These are phyloP conservation scores for Moricandia moricandioides DNA, from an alignment of 345 rosid genomes.

Conservation along the genomic window DNA sequence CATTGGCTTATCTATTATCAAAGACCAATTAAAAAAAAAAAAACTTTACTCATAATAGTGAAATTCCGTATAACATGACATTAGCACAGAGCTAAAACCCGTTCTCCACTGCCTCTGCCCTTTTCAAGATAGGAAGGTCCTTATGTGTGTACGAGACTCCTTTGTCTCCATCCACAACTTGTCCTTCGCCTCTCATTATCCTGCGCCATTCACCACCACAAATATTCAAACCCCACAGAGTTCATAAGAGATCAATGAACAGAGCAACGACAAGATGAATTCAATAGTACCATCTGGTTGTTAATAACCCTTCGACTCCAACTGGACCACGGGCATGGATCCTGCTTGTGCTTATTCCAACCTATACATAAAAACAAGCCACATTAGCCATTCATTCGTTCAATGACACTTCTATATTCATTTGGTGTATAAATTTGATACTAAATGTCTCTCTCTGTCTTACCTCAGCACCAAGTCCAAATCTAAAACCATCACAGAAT, in stretches of 20 bases:
- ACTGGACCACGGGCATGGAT: conserved; percentile 99
- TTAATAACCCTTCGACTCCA: conserved; percentile 92
- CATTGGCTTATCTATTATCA: conserved; percentile 15
- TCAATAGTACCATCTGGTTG: conserved; percentile 78
- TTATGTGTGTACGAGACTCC: conserved; percentile 71
- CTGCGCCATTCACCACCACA: conserved; percentile 51
- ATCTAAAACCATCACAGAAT: conserved; percentile 91
- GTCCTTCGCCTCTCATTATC: conserved; percentile 90
- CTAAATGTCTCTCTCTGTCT: neutral
- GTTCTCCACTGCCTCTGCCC: conserved; percentile 8
- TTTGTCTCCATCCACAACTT: conserved; percentile 88
- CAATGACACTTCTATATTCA: neutral
- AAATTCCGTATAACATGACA: conserved; percentile 6
- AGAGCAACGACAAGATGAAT: neutral
- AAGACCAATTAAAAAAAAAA: conserved; percentile 8
- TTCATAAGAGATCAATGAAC: conserved; percentile 1
- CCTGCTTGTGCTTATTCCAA: conserved; percentile 94
- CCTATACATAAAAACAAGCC: conserved; percentile 44
- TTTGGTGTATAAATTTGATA: neutral
- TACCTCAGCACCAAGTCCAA: conserved; percentile 99
- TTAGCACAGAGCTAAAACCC: neutral
- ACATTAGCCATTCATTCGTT: neutral
- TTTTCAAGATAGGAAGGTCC: conserved; percentile 44
- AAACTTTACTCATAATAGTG: conserved; percentile 1
- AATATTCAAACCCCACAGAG: neutral